Evolutionary conservation across 2,329 filamentous ascomycete species (phyloP).

Genomic region (Apiospora pterosperma): DNA sequence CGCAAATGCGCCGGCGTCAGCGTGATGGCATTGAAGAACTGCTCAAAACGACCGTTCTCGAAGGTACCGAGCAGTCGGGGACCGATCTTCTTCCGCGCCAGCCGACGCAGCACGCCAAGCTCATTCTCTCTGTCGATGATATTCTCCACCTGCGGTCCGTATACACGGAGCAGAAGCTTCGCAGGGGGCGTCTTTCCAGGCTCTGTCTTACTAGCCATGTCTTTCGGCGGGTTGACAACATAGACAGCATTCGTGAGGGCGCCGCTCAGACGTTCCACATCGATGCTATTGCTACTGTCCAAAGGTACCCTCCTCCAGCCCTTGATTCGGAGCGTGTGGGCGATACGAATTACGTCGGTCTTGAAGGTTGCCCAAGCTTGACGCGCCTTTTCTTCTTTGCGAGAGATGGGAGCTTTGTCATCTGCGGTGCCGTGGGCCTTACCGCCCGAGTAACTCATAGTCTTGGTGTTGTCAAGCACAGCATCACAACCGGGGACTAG

Average conservation of each 20-base stretch:
- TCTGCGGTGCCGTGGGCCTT: slow-evolving; percentile 31
- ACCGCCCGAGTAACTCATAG: slow-evolving; percentile 69
- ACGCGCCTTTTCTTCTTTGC: slow-evolving; percentile 60
- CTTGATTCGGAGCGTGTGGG: slow-evolving; percentile 85
- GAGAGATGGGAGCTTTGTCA: slow-evolving; percentile 37
- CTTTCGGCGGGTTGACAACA: slow-evolving; percentile 77
- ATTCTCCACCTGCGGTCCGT: slow-evolving; percentile 92
- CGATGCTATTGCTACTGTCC: slow-evolving; percentile 64
- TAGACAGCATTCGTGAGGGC: slow-evolving; percentile 97
- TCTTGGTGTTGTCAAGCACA: slow-evolving; percentile 85
- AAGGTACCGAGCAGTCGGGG: slow-evolving; percentile 90
- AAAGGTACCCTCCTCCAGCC: slow-evolving; percentile 84
- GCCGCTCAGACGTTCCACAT: slow-evolving; percentile 77
- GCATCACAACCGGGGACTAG: slow-evolving; percentile 84
- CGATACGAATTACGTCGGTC: slow-evolving; percentile 82
- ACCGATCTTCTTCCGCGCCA: slow-evolving; percentile 90
- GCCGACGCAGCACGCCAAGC: slow-evolving; percentile 76
- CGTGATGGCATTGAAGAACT: slow-evolving; percentile 83
- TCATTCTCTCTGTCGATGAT: slow-evolving; percentile 93
- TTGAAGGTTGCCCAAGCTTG: slow-evolving; percentile 87
- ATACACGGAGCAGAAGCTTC: slow-evolving; percentile 86
- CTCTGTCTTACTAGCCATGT: slow-evolving; percentile 43
- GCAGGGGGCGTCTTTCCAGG: slow-evolving; percentile 42
- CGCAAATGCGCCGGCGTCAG: slow-evolving; percentile 75
- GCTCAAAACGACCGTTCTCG: slow-evolving; percentile 90